phyloP scores from a whole-genome alignment of 2,329 filamentous ascomycete species.

The Exophiala xenobiotica region DNA sequence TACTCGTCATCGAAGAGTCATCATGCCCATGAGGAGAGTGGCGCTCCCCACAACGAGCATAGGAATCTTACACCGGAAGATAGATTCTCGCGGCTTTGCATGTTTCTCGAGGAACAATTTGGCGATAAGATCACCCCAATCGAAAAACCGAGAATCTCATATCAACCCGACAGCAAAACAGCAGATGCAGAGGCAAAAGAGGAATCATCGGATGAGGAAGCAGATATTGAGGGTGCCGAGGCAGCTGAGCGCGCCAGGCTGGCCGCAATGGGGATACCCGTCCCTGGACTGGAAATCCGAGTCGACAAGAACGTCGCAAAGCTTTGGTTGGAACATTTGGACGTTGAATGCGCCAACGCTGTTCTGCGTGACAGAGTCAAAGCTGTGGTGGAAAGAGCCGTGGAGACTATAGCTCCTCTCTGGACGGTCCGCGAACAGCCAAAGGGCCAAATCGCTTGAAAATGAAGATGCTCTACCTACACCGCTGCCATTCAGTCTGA shows the following conservation, averaged over 20 bases:
- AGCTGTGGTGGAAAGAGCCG: slow-evolving; percentile 84
- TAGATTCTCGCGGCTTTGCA: slow-evolving; percentile 78
- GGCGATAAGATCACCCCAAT: slow-evolving; percentile 83
- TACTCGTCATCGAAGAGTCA: slow-evolving; percentile 54
- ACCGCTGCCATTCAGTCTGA: too few species aligned
- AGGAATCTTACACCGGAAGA: slow-evolving; percentile 69
- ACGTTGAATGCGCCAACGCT: slow-evolving; percentile 80
- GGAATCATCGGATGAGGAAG: slow-evolving; percentile 43
- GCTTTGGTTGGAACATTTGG: slow-evolving; percentile 88
- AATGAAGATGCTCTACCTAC: not conserved
- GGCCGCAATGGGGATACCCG: slow-evolving; percentile 81
- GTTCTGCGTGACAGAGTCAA: slow-evolving; percentile 80
- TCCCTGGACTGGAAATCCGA: slow-evolving; percentile 81
- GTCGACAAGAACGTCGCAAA: slow-evolving; percentile 85
- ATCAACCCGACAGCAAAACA: slow-evolving; percentile 33
- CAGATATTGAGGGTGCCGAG: slow-evolving; percentile 55
- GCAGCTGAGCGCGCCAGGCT: slow-evolving; percentile 72
- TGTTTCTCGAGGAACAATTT: slow-evolving; percentile 97
- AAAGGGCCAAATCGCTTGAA: slow-evolving; percentile 5
- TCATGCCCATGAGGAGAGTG: slow-evolving; percentile 37
- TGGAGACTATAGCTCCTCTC: slow-evolving; percentile 80
- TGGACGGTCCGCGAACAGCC: slow-evolving; percentile 36
- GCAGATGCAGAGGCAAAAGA: slow-evolving; percentile 23
- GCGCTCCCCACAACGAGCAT: slow-evolving; percentile 64
- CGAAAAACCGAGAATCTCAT: slow-evolving; percentile 56